These are phyloP conservation scores for Nakazawaea ambrosiae DNA, from an alignment of 805 yeast species.

Conservation along the genomic window DNA sequence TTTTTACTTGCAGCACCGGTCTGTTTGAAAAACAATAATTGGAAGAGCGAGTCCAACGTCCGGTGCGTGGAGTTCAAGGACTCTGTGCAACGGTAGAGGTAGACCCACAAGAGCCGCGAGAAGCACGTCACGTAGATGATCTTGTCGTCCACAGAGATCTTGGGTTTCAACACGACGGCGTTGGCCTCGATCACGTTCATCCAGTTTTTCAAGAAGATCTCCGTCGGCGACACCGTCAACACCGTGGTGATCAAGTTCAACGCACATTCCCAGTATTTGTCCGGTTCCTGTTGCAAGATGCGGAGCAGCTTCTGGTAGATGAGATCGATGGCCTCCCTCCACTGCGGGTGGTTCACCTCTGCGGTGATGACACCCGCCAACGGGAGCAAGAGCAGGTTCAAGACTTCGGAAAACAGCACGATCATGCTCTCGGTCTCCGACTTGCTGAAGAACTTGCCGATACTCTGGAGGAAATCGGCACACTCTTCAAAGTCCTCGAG, in stretches of 20 bases:
- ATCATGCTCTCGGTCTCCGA: constrained; percentile 61
- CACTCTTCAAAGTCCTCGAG: constrained; percentile 87
- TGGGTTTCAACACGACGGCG: constrained; percentile 57
- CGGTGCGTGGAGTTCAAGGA: constrained; percentile 83
- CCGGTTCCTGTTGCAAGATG: constrained; percentile 34
- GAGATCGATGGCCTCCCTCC: constrained; percentile 75
- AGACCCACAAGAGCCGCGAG: constrained; percentile 84
- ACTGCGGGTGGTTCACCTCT: constrained; percentile 91
- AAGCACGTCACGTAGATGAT: constrained; percentile 55
- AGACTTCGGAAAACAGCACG: constrained; percentile 79
- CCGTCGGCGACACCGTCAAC: constrained; percentile 74
- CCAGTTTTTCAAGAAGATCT: constrained; percentile 71
- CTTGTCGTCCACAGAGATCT: constrained; percentile 39
- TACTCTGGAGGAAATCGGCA: constrained; percentile 81
- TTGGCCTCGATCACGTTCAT: constrained; percentile 55
- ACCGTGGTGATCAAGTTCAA: constrained; percentile 64
- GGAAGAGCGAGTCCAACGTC: constrained; percentile 60
- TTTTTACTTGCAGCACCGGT: constrained; percentile 34
- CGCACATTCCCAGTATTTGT: constrained; percentile 58
- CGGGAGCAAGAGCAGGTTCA: constrained; percentile 68
- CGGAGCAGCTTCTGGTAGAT: constrained; percentile 44
- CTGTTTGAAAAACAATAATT: constrained; percentile 37
- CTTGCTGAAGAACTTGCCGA: constrained; percentile 72
- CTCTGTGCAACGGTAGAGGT: constrained; percentile 78
- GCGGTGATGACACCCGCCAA: constrained; percentile 84